Evolutionary conservation across 306 rosid species (phyloP).

Genomic region (Prunus mume): DNA sequence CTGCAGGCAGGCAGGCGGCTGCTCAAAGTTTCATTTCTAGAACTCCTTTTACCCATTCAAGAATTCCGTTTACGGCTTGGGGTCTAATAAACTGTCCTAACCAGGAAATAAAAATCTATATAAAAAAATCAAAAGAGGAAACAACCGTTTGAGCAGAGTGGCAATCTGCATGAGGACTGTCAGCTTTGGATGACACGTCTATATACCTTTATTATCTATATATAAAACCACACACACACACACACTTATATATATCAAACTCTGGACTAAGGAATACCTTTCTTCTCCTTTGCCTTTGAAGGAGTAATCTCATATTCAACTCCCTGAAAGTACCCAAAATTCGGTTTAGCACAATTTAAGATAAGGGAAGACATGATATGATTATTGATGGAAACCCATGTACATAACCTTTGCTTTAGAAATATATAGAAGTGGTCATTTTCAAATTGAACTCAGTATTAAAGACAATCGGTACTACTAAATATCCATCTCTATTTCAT

Average conservation of each 20-base stretch:
- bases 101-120: not conserved
- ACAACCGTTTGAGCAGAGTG: no score
- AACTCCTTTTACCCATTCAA: not conserved
- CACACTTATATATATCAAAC: not conserved
- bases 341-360: slow-evolving; percentile 8
- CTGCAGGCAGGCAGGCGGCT: not conserved
- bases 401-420: not conserved
- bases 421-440: no score
- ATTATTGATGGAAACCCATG: slow-evolving; percentile 7
- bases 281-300: slow-evolving; percentile 44
- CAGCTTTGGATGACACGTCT: no score
- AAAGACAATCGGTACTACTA: not conserved
- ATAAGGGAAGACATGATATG: not conserved
- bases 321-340: slow-evolving; percentile 51
- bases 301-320: slow-evolving; percentile 38
- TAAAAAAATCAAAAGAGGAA: not conserved
- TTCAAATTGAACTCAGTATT: not conserved
- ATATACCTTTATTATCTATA: no score
- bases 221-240: no score
- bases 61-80: not conserved
- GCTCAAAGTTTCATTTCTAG: not conserved
- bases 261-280: slow-evolving; percentile 42
- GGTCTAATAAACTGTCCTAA: not conserved
- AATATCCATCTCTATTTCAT: not conserved
- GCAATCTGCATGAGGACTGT: no score